phyloP scores from a whole-genome alignment of 345 rosid genomes.

The Arabis alpina region DNA sequence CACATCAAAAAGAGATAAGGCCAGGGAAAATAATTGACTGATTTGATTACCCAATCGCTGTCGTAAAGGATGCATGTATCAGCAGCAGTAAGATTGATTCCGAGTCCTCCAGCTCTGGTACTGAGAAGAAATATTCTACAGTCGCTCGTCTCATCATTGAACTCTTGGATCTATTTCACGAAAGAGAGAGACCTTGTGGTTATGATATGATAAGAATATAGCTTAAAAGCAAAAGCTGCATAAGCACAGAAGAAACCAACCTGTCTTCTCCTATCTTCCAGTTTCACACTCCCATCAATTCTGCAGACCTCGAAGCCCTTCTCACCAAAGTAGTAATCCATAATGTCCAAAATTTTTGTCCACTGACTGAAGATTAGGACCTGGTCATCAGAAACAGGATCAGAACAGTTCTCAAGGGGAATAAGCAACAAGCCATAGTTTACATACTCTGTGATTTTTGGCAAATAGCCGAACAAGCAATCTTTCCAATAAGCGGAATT shows the following conservation, averaged over 20 bases:
- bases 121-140: constrained; percentile 82
- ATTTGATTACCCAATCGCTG: constrained; percentile 85
- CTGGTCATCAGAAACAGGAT: constrained; percentile 48
- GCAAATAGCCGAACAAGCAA: constrained; percentile 67
- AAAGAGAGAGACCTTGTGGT: constrained; percentile 11
- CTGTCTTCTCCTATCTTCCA: constrained; percentile 89
- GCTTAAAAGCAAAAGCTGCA: neutral
- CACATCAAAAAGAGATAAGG: neutral
- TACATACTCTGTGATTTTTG: constrained; percentile 76
- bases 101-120: constrained; percentile 98
- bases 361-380: constrained; percentile 88
- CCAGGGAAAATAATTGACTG: constrained; percentile 4
- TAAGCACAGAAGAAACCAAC: constrained; percentile 57
- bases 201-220: neutral
- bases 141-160: constrained; percentile 73
- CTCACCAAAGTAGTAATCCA: constrained; percentile 94
- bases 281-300: constrained; percentile 81
- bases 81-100: constrained; percentile 96
- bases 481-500: constrained; percentile 79
- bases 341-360: constrained; percentile 87
- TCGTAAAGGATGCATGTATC: constrained; percentile 96
- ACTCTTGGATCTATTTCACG: constrained; percentile 68
- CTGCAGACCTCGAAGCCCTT: constrained; percentile 88
- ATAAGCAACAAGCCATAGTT: constrained; percentile 17
- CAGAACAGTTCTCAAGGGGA: constrained; percentile 24